phyloP scores from a whole-genome alignment of 2,329 filamentous ascomycete species.

The Ceratocystis albifundus region DNA sequence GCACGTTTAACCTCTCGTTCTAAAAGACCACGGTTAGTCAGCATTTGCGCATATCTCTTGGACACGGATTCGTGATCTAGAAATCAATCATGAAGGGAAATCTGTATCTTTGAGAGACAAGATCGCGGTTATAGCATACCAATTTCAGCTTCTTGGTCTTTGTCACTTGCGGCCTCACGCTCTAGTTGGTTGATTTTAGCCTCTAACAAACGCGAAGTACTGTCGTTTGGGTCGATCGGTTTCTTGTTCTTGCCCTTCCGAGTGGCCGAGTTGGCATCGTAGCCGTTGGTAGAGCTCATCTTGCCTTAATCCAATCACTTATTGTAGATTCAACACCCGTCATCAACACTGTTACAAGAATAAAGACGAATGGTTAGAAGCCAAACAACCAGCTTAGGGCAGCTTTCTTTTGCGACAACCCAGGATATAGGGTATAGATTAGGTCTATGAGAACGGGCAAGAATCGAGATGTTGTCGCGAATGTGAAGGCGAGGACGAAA shows the following conservation, averaged over 20 bases:
- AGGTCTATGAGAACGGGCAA: background rate
- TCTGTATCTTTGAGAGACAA: background rate
- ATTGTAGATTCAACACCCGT: background rate
- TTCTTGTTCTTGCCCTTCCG: conserved; percentile 85
- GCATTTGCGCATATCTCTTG: background rate
- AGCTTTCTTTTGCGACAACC: background rate
- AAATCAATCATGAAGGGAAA: background rate
- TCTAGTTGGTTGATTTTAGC: conserved; percentile 93
- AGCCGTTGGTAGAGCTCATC: conserved; percentile 16
- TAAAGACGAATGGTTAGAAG: background rate
- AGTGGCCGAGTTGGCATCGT: conserved; percentile 12
- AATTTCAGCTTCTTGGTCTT: conserved; percentile 92
- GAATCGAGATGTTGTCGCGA: background rate
- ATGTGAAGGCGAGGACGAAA: background rate
- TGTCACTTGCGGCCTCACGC: conserved; percentile 82
- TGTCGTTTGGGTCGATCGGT: conserved; percentile 71
- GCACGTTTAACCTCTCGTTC: conserved; percentile 91
- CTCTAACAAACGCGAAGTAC: conserved; percentile 72
- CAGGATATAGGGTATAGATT: background rate
- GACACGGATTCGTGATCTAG: background rate
- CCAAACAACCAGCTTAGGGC: background rate
- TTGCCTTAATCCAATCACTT: background rate
- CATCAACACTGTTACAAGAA: background rate
- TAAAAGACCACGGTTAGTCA: conserved; percentile 31
- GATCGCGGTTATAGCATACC: conserved; percentile 42